Conservation (phyloP, 371 early-diverging fungal genomes). For the Syncephalastrum racemosum region DNA sequence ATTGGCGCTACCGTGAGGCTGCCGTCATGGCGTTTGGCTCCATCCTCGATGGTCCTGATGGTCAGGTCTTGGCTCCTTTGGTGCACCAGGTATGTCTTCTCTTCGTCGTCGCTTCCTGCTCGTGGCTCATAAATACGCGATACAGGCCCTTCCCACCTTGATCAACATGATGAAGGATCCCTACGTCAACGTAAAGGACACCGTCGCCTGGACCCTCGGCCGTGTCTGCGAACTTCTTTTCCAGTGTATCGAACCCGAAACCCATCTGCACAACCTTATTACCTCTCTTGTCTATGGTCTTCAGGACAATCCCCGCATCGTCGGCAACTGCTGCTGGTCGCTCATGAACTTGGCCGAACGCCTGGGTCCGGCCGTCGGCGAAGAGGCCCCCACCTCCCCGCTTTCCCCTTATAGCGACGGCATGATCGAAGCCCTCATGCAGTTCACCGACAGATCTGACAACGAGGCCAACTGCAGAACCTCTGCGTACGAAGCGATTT, state of each 20-base stretch:
- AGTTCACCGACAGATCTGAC: constrained; percentile 65
- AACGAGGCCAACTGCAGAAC: constrained; percentile 85
- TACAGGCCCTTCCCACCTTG: constrained; percentile 76
- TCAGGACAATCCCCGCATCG: constrained; percentile 83
- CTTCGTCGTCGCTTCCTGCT: not conserved
- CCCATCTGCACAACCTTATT: constrained; percentile 71
- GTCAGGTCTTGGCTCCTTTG: constrained; percentile 65
- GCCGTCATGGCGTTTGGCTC: constrained; percentile 98
- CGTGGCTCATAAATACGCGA: not conserved
- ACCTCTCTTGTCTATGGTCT: constrained; percentile 79
- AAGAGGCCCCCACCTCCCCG: constrained; percentile 58
- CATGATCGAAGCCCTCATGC: constrained; percentile 73
- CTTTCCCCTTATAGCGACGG: constrained; percentile 84
- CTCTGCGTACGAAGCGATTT: constrained; percentile 91
- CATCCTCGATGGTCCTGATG: constrained; percentile 91
- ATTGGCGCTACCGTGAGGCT: constrained; percentile 95
- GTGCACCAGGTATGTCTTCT: constrained; percentile 57
- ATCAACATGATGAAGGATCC: constrained; percentile 89
- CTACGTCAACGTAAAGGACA: constrained; percentile 87
- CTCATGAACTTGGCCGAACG: constrained; percentile 88
- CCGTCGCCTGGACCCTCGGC: constrained; percentile 96
- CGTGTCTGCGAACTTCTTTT: constrained; percentile 80
- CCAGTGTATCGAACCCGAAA: constrained; percentile 74
- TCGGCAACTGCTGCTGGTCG: constrained; percentile 91
- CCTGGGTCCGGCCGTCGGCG: constrained; percentile 52